Conservation (phyloP, 768 basidiomycete species). For the Phylloporus rhodoxanthus region DNA sequence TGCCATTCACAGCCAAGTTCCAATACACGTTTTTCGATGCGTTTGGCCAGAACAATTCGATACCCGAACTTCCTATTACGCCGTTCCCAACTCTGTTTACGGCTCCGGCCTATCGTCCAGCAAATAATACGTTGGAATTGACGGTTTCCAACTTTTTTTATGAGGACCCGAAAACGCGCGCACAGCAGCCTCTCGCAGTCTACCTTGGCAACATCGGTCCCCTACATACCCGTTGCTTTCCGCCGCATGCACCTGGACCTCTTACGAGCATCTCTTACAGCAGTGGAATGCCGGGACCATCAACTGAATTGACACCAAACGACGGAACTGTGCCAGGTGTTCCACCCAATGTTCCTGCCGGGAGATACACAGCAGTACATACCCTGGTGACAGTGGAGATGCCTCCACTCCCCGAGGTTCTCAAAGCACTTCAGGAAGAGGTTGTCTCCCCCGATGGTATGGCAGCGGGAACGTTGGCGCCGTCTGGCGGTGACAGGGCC, state of each 20-base stretch:
- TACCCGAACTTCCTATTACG: constrained; percentile 77
- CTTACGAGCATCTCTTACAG: constrained; percentile 60
- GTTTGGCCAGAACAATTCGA: constrained; percentile 69
- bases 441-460: constrained; percentile 42
- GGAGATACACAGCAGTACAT: constrained; percentile 60
- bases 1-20: constrained; percentile 63
- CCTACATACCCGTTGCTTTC: constrained; percentile 70
- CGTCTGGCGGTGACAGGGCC: constrained; percentile 20
- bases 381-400: constrained; percentile 83
- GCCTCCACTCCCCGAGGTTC: constrained; percentile 68
- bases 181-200: constrained; percentile 72
- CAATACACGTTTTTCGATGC: constrained; percentile 94
- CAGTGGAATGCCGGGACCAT: constrained; percentile 38
- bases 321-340: constrained; percentile 19
- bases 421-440: constrained; percentile 75
- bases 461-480: constrained; percentile 32
- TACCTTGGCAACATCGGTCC: constrained; percentile 90
- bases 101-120: constrained; percentile 65
- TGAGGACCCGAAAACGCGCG: constrained; percentile 57
- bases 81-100: constrained; percentile 87
- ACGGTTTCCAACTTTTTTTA: constrained; percentile 88
- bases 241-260: constrained; percentile 63
- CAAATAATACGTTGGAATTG: constrained; percentile 71
- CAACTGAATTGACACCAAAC: constrained; percentile 26
- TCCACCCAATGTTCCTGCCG: constrained; percentile 24